Evolutionary conservation across 768 basidiomycete genomes (phyloP).

Genomic region (Lyophyllum decastes): DNA sequence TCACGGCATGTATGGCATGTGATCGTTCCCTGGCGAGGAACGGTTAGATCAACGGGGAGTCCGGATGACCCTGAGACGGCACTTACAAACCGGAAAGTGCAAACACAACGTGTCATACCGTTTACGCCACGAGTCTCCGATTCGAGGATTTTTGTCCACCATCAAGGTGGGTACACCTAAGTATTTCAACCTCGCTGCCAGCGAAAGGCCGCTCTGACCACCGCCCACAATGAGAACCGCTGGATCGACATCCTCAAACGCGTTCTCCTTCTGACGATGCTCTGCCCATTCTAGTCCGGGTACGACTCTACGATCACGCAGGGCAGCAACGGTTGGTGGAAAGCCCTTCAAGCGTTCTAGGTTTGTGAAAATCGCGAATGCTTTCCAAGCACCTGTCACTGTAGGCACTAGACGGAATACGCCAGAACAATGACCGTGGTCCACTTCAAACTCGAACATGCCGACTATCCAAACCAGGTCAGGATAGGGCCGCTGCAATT

Average conservation of each 20-base stretch:
- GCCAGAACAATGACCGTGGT: conserved; percentile 41
- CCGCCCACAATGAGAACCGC: conserved; percentile 63
- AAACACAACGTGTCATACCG: conserved; percentile 68
- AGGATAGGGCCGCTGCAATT: conserved; percentile 38
- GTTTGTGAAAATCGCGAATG: conserved; percentile 52
- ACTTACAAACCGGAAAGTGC: conserved; percentile 62
- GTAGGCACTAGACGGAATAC: conserved; percentile 49
- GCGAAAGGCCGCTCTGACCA: conserved; percentile 65
- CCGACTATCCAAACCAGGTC: conserved; percentile 53
- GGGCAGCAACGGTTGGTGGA: conserved; percentile 11
- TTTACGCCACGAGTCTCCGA: conserved; percentile 66
- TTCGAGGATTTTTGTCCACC: conserved; percentile 56
- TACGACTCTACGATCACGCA: conserved; percentile 37
- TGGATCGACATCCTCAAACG: conserved; percentile 37
- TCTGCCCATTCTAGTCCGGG: conserved; percentile 37
- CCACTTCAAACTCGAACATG: conserved; percentile 45
- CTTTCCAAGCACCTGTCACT: conserved; percentile 46
- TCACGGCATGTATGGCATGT: too few species aligned
- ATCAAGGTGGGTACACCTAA: conserved; percentile 51
- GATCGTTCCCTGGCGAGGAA: too few species aligned
- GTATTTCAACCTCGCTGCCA: conserved; percentile 57
- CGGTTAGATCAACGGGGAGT: too few species aligned
- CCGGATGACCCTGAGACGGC: background rate
- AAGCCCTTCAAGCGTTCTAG: conserved; percentile 29
- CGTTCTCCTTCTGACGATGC: conserved; percentile 34